Percentiles rank a stretch among this genome's conserved stretches.
These are phyloP conservation scores for Tylopilus vinaceipallidus DNA, from an alignment of 768 basidiomycete genomes.

Conservation along the genomic window DNA sequence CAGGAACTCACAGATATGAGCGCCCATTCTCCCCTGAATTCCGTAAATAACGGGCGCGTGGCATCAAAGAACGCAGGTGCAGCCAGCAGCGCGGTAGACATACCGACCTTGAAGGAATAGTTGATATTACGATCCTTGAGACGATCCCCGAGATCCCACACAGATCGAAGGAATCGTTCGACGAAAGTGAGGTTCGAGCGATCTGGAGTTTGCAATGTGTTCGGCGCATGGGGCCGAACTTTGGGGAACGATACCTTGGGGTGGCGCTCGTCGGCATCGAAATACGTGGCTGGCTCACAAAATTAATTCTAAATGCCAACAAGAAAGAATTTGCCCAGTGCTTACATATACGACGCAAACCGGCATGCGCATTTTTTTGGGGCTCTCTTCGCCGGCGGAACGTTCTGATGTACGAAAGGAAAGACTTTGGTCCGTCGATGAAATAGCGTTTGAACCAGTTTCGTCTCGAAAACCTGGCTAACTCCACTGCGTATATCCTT, in stretches of 20 bases:
- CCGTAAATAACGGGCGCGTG: constrained; percentile 75
- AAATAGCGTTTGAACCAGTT: constrained; percentile 42
- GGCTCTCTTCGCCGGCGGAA: constrained; percentile 12
- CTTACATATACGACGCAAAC: constrained; percentile 45
- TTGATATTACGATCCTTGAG: constrained; percentile 75
- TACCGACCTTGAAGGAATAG: constrained; percentile 85
- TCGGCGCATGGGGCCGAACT: constrained; percentile 76
- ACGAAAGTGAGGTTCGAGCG: constrained; percentile 54
- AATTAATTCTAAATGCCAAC: constrained; percentile 10
- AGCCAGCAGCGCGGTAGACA: constrained; percentile 79
- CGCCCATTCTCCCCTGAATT: constrained; percentile 93
- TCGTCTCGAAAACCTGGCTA: constrained; percentile 36
- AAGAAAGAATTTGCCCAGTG: not conserved
- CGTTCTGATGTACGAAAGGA: constrained; percentile 23
- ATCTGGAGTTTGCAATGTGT: constrained; percentile 80
- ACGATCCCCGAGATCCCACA: constrained; percentile 71
- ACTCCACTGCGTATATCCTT: constrained; percentile 69
- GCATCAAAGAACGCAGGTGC: constrained; percentile 84
- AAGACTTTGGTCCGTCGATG: constrained; percentile 19
- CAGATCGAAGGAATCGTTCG: constrained; percentile 60
- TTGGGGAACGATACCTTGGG: constrained; percentile 75
- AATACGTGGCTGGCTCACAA: constrained; percentile 45
- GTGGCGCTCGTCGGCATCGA: constrained; percentile 46
- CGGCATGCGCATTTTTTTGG: constrained; percentile 16
- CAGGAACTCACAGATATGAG: constrained; percentile 71